Evolutionary conservation across 1,284 basidiomycete genomes (phyloP).

Genomic region (Clitocybe nebularis): DNA sequence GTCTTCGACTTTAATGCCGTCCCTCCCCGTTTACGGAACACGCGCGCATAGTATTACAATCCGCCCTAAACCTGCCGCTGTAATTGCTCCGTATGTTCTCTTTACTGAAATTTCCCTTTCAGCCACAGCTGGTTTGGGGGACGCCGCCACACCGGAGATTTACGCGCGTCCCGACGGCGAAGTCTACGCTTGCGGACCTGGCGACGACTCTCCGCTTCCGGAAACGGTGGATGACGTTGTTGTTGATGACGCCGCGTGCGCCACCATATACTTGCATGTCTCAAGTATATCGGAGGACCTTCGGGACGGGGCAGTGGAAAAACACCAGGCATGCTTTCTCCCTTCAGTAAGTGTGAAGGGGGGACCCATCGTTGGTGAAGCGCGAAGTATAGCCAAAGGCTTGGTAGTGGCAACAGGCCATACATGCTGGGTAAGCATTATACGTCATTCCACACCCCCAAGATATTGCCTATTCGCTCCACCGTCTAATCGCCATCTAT

Average conservation of each 20-base stretch:
- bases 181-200: constrained; percentile 67
- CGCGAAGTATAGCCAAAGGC: constrained; percentile 42
- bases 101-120: constrained; percentile 57
- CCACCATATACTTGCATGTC: constrained; percentile 49
- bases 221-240: constrained; percentile 58
- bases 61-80: constrained; percentile 35
- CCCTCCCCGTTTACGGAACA: constrained; percentile 52
- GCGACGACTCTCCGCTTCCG: constrained; percentile 57
- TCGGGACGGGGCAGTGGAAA: constrained; percentile 44
- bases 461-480: too few species aligned
- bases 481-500: not conserved
- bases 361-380: constrained; percentile 63
- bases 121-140: constrained; percentile 8
- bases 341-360: constrained; percentile 47
- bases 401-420: constrained; percentile 65
- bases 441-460: too few species aligned
- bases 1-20: constrained; percentile 59
- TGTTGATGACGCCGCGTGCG: constrained; percentile 51
- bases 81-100: constrained; percentile 59
- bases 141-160: constrained; percentile 53
- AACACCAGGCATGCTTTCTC: constrained; percentile 67
- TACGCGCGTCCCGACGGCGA: constrained; percentile 67
- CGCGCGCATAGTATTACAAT: constrained; percentile 71
- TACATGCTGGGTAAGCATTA: constrained; percentile 64
- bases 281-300: constrained; percentile 55